These are phyloP conservation scores for Teunomyces gatunensis DNA, from an alignment of 805 yeast genomes.

Conservation along the genomic window DNA sequence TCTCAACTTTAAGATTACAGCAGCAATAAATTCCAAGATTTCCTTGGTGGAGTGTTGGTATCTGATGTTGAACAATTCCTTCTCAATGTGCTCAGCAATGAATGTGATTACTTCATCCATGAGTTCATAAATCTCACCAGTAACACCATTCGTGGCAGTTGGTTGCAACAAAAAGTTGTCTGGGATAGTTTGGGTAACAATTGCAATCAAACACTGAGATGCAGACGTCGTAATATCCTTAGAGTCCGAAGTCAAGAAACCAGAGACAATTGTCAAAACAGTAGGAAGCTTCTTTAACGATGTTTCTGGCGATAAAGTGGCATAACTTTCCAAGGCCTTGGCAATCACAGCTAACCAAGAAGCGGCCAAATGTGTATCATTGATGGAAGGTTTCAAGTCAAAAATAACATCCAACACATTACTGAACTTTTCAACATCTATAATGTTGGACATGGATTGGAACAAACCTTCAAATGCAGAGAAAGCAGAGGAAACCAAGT, in stretches of 20 bases:
- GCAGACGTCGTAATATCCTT: constrained; percentile 70
- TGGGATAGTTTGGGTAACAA: constrained; percentile 65
- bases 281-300: constrained; percentile 58
- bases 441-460: constrained; percentile 56
- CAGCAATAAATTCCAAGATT: constrained; percentile 64
- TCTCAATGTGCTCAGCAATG: constrained; percentile 50
- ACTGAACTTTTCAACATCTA: constrained; percentile 62
- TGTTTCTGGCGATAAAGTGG: constrained; percentile 32
- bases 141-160: constrained; percentile 33
- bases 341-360: constrained; percentile 95
- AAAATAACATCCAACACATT: constrained; percentile 68
- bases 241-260: constrained; percentile 66
- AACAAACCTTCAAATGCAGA: constrained; percentile 80
- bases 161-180: constrained; percentile 58
- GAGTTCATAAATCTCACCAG: constrained; percentile 51
- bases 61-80: constrained; percentile 65
- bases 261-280: constrained; percentile 46
- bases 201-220: constrained; percentile 81
- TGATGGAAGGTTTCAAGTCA: constrained; percentile 75
- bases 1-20: constrained; percentile 61
- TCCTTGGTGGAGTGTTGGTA: constrained; percentile 76
- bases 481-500: constrained; percentile 76
- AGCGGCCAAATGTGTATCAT: constrained; percentile 84
- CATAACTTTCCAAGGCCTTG: constrained; percentile 56
- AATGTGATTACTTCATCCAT: constrained; percentile 53